phyloP scores from a whole-genome alignment of 345 rosid species.

The Eucalyptus pumila region DNA sequence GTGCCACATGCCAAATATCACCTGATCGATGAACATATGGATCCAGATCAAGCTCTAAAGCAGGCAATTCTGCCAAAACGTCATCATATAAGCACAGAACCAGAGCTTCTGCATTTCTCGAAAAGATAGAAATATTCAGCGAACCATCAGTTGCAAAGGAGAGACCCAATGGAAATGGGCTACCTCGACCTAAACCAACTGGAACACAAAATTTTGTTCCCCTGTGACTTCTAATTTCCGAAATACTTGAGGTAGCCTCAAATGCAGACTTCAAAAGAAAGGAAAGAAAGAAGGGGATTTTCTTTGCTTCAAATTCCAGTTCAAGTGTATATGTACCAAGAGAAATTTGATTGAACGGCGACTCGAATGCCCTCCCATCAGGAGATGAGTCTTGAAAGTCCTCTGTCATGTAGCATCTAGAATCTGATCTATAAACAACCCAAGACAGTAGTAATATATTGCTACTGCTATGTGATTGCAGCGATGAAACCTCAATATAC shows the following conservation, averaged over 20 bases:
- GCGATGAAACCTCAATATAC: constrained; percentile 45
- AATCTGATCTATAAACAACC: constrained; percentile 69
- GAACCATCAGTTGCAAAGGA: constrained; percentile 51
- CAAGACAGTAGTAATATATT: constrained; percentile 36
- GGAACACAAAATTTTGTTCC: constrained; percentile 62
- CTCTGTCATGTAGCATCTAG: constrained; percentile 34
- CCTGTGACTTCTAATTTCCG: constrained; percentile 50
- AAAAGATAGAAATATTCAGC: constrained; percentile 65
- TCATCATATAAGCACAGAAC: constrained; percentile 70
- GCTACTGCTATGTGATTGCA: constrained; percentile 14
- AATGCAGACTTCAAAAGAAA: constrained; percentile 47
- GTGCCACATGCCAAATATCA: constrained; percentile 76
- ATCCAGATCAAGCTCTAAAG: constrained; percentile 88
- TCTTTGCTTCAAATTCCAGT: constrained; percentile 61
- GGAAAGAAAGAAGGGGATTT: constrained; percentile 61
- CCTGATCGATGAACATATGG: constrained; percentile 78
- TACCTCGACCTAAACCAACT: constrained; percentile 60
- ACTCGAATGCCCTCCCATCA: constrained; percentile 26
- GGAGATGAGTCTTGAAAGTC: constrained; percentile 19
- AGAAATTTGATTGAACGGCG: constrained; percentile 31
- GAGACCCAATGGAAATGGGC: constrained; percentile 69
- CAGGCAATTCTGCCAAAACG: constrained; percentile 33
- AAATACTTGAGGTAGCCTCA: constrained; percentile 2
- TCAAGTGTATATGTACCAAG: constrained; percentile 26
- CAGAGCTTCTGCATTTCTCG: constrained; percentile 41